Evolutionary conservation across 352 stramenopile genomes (phyloP).

Genomic region (Pythium aphanidermatum): DNA sequence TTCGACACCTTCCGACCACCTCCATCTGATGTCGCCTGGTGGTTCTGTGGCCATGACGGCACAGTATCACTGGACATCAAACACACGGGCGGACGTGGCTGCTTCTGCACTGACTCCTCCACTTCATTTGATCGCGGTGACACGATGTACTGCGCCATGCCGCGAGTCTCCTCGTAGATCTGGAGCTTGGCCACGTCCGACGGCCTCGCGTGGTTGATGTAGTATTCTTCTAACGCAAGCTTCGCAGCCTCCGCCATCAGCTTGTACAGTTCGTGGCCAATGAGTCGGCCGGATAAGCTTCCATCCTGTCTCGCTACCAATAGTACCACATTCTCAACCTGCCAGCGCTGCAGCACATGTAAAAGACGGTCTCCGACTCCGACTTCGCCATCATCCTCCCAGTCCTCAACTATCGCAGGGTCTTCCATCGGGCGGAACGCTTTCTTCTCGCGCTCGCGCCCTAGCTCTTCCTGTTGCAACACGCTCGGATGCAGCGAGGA

Average conservation of each 20-base stretch:
- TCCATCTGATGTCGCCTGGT: conserved; percentile 48
- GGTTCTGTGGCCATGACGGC: conserved; percentile 49
- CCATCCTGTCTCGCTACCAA: conserved; percentile 56
- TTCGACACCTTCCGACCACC: conserved; percentile 43
- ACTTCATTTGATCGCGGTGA: conserved; percentile 8
- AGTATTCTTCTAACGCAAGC: conserved; percentile 68
- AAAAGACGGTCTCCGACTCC: conserved; percentile 68
- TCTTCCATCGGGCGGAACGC: conserved; percentile 18
- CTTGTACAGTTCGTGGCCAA: conserved; percentile 62
- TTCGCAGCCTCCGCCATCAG: conserved; percentile 64
- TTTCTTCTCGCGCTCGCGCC: conserved; percentile 1
- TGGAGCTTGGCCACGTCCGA: conserved; percentile 48
- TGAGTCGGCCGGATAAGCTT: conserved; percentile 56
- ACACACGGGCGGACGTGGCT: conserved; percentile 24
- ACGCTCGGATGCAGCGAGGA: conserved; percentile 8
- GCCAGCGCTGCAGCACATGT: conserved; percentile 77
- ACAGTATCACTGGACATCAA: conserved; percentile 53
- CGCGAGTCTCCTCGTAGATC: conserved; percentile 22
- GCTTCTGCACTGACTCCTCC: conserved; percentile 15
- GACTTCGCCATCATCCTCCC: conserved; percentile 42
- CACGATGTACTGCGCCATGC: conserved; percentile 5
- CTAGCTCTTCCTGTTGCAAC: conserved; percentile 5
- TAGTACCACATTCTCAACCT: conserved; percentile 67
- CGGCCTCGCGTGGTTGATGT: conserved; percentile 37
- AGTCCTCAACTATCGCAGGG: conserved; percentile 37